Evolutionary conservation across 495 filamentous ascomycete genomes (phyloP).

Genomic region (Hypomontagnella submonticulosa): DNA sequence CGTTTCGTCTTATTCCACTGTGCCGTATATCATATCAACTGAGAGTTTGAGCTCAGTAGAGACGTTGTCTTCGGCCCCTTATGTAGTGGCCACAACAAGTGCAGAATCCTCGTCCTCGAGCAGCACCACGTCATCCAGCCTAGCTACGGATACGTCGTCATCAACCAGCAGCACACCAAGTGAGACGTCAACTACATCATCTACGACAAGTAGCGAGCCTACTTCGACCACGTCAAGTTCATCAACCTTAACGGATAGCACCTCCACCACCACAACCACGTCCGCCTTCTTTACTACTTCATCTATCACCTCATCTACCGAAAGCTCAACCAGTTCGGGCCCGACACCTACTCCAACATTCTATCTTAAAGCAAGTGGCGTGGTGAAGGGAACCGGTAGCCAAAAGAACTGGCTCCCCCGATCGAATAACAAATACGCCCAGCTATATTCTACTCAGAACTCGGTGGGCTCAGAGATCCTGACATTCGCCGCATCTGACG

Average conservation of each 20-base stretch:
- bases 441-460: neutral
- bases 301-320: neutral
- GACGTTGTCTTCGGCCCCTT: neutral
- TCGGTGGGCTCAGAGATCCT: conserved; percentile 8
- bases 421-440: conserved; percentile 6
- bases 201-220: neutral
- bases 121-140: neutral
- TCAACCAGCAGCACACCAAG: conserved; percentile 1
- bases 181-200: neutral
- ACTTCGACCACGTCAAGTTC: neutral
- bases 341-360: conserved; percentile 2
- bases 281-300: neutral
- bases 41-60: neutral
- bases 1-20: neutral
- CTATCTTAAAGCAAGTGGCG: conserved; percentile 5
- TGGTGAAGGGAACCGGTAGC: neutral
- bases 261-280: neutral
- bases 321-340: neutral
- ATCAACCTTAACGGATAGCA: conserved; percentile 1
- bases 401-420: conserved; percentile 5
- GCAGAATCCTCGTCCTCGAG: neutral
- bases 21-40: neutral
- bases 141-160: neutral
- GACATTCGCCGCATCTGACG: neutral
- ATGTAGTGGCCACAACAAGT: neutral